Evolutionary conservation across 2,329 filamentous ascomycete species (phyloP), one percentile per base, ranked within the genome.

Genomic region (Xylaria sp.): DNA sequence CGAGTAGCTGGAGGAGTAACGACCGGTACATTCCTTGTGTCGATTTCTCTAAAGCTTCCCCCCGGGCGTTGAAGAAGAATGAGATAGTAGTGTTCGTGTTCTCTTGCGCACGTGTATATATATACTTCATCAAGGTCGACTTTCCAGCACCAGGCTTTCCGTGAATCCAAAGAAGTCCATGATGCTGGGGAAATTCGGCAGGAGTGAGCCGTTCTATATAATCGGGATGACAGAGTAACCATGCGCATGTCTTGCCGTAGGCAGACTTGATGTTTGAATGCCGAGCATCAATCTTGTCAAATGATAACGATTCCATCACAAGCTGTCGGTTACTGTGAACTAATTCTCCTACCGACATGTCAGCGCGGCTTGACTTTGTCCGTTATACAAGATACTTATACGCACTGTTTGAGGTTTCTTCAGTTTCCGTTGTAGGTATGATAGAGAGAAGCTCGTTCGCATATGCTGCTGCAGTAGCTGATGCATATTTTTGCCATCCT

Each of bases 51-150:
- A 82, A 69, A 9, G 70, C 33, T 0, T 75, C 71, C 0, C 81
- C 81, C 58, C 79, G 70, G 0, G 81, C 81, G 60, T 83, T 80
- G 74, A 84, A 84, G 73, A 83, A 84, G 69, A 83, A 84, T 0
- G 70, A 73, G 11, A 74, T 66, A 50, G 40, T 61, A 43, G 8
- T 46, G 17, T 47, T 42, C 2, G 1, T 31, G 12, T 46, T 65
- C 62, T 45, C 69, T 69, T 9, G 60, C 35, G 55, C 38, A 52
- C 68, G 59, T 19, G 63, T 60, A 6, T 72, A 69, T n/a, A 67
- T 64, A 45, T 73, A 76, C 53, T 80, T 81, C 77, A 81, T 80
- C 17, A 83, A 57, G 0, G 78, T 82, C 8, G 78, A 80, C 61
- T 81, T 81, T 5, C 78, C 78, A 2, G 74, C 71, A 11, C 76